Conservation (phyloP, 371 early-diverging fungal genomes). For the Mucor ambiguus region DNA sequence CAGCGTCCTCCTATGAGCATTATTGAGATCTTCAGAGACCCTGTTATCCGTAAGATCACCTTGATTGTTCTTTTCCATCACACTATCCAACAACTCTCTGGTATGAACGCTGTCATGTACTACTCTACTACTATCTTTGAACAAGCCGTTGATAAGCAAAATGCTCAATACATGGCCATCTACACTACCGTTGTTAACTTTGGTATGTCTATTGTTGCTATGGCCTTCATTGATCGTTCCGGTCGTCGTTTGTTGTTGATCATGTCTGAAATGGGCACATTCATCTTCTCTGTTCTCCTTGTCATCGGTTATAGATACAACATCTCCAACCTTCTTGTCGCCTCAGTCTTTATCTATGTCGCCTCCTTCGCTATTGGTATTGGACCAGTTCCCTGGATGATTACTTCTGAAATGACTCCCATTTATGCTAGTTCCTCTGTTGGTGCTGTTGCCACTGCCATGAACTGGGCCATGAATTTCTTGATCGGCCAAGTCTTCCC, state of each 20-base stretch:
- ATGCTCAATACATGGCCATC: constrained; percentile 64
- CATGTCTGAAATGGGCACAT: constrained; percentile 59
- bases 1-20: constrained; percentile 35
- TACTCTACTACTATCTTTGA: constrained; percentile 75
- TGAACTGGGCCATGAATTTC: constrained; percentile 66
- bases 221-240: constrained; percentile 43
- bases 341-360: constrained; percentile 74
- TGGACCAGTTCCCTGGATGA: constrained; percentile 82
- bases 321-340: constrained; percentile 57
- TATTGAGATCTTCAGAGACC: constrained; percentile 45
- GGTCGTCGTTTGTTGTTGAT: constrained; percentile 59
- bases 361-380: constrained; percentile 83
- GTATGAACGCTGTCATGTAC: constrained; percentile 85
- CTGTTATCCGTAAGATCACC: constrained; percentile 58
- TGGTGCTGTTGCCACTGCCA: constrained; percentile 53
- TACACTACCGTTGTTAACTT: constrained; percentile 65
- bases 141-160: constrained; percentile 44
- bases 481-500: constrained; percentile 65
- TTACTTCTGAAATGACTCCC: constrained; percentile 73
- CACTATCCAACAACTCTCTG: constrained; percentile 77
- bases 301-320: constrained; percentile 56
- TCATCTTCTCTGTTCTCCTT: constrained; percentile 59
- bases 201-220: constrained; percentile 53
- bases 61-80: constrained; percentile 48
- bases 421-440: constrained; percentile 60